Evolutionary conservation across 2,329 filamentous ascomycete species (phyloP).

Genomic region (Knufia petricola): DNA sequence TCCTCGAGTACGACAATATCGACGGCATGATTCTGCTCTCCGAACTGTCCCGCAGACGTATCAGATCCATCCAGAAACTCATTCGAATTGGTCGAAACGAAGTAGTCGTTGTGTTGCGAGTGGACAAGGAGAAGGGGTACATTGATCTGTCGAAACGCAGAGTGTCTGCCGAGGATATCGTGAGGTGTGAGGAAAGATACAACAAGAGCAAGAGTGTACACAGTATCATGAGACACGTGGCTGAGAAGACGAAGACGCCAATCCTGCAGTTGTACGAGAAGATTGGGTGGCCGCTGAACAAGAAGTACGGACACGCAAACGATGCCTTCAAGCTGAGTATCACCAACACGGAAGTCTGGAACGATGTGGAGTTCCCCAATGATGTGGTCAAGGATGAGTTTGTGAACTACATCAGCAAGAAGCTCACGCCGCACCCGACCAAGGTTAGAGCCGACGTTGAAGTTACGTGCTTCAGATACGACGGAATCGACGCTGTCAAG

Average conservation of each 20-base stretch:
- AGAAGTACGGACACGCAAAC: conserved; percentile 91
- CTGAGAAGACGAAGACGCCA: conserved; percentile 90
- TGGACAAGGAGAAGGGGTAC: conserved; percentile 99
- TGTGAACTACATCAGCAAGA: conserved; percentile 91
- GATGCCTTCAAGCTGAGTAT: conserved; percentile 99
- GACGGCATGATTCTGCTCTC: conserved; percentile 99
- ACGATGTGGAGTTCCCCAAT: conserved; percentile 80
- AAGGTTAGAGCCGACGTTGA: conserved; percentile 98
- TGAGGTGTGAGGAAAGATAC: conserved; percentile 98
- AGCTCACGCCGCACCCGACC: conserved; percentile 93
- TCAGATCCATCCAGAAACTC: conserved; percentile 96
- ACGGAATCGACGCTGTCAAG: conserved; percentile 98
- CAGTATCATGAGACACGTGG: conserved; percentile 96
- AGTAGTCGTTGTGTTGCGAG: conserved; percentile 94
- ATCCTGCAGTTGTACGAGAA: conserved; percentile 89
- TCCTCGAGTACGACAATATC: conserved; percentile 99
- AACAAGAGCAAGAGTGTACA: conserved; percentile 99
- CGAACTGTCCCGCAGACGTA: conserved; percentile 94
- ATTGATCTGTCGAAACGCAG: conserved; percentile 98
- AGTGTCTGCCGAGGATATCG: conserved; percentile 92
- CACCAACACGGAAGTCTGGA: conserved; percentile 95
- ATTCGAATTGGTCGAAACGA: conserved; percentile 97
- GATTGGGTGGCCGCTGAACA: conserved; percentile 95
- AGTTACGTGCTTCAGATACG: conserved; percentile 89
- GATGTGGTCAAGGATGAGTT: conserved; percentile 79